Evolutionary conservation across 441 rosid genomes (phyloP), one percentile per base, ranked within the genome.

Genomic region (Gossypium gossypioides): DNA sequence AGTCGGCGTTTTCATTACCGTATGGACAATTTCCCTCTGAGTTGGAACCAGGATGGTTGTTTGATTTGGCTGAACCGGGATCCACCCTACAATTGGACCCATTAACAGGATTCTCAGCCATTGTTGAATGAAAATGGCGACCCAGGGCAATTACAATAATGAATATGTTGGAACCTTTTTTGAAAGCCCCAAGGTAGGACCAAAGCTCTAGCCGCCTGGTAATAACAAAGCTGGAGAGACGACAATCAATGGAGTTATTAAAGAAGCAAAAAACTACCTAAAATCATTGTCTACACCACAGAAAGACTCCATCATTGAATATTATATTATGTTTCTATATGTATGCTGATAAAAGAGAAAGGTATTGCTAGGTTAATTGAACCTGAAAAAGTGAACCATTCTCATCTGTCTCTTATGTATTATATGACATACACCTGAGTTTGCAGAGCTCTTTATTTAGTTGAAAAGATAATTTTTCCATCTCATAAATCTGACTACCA

Each of bases 81-180:
- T 74, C 77, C 24, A 72, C 74, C 37, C 59, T 50, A 74, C 74
- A 74, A 32, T 75, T 81, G 70, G 75, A 82, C 34, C 75, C 81
- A 48, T 73, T 60, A 37, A 44, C 50, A 9, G 48, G 64, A 51
- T 40, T 52, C 3, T 40, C 16, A 37, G 22, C 72, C 13, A 16
- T 54, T 25, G 55, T 60, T 32, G 48, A 16, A 15, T 15, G 24
- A 15, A 15, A 3, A 61, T 7, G 42, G 13, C n/a, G 5, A 37
- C 34, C 25, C 22, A 61, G n/a, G 24, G 24, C 66, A 16, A 19
- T 32, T 32, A 50, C 7, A 50, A 50, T 50, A 50, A 50, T 50
- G 6, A n/a, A 55, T 19, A 48, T 21, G 13, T 29, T 7, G 21
- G 4, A 60, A 60, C 21, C 66, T 34, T 34, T 9, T 34, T 32